Conservation (phyloP, 1,139 yeast genomes). For the Neolecta irregularis region DNA sequence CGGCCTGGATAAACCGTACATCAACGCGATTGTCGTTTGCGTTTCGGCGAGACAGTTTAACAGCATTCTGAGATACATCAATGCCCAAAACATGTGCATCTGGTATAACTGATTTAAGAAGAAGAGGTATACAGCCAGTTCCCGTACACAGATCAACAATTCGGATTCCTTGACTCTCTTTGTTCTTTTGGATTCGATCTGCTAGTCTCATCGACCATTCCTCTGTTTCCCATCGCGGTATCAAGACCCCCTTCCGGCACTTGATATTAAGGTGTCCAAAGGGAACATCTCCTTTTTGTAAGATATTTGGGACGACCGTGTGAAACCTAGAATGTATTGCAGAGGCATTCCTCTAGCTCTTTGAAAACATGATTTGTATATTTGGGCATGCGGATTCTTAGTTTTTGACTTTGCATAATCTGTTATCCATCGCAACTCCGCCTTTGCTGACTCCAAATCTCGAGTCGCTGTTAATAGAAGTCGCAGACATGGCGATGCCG, state of each 20-base stretch:
- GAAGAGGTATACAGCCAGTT: constrained; percentile 68
- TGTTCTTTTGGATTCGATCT: constrained; percentile 18
- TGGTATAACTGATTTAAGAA: constrained; percentile 22
- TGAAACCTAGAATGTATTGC: constrained; percentile 8
- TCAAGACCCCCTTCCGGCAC: constrained; percentile 53
- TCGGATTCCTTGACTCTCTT: constrained; percentile 3
- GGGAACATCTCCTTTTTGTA: constrained; percentile 84
- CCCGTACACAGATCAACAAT: constrained; percentile 78
- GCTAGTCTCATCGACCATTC: constrained; percentile 55
- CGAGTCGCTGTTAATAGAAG: too few species aligned
- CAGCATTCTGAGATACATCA: constrained; percentile 46
- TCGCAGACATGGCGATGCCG: too few species aligned
- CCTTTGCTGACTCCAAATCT: too few species aligned
- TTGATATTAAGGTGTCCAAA: constrained; percentile 52
- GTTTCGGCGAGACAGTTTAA: constrained; percentile 38
- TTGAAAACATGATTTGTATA: constrained; percentile 20
- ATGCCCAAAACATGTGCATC: constrained; percentile 30
- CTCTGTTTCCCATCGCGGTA: constrained; percentile 93
- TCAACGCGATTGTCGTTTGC: constrained; percentile 10
- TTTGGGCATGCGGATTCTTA: too few species aligned
- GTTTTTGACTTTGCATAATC: constrained; percentile 7
- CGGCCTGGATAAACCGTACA: constrained; percentile 4
- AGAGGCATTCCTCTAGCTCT: constrained; percentile 17
- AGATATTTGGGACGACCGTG: constrained; percentile 23
- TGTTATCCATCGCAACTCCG: constrained; percentile 39